Base-by-base conservation (phyloP, 805 yeast species). In the Maudiozyma bulderi region DNA sequence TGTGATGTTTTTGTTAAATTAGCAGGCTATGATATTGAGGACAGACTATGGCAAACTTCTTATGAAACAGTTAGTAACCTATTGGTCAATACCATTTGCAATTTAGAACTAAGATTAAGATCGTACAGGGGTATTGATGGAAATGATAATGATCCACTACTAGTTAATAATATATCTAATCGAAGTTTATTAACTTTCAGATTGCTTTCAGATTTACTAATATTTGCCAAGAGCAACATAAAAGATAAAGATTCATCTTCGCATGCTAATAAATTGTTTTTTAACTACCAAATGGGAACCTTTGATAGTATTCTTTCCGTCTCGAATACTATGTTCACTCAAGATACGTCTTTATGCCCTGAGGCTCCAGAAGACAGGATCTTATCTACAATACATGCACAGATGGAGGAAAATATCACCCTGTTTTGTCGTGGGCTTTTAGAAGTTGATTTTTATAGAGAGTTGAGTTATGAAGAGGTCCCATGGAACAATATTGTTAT, bases 41-140 rank as follows among this genome's bases (percentile, higher is more conserved):
- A 49, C 14, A 29, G 29, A 13, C 6, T 15, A 6, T 40, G 8
- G 26, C 26, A 6, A 10, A 40, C 14, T 8, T 15, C 28, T 14
- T 14, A 15, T 31, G 44, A 42, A 20, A 40, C n/a, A 9, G n/a
- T 69, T 5, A 54, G 55, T 30, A 47, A 48, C 2, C 53, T 77
- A 4, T 57, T 86, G 13, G 71, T 78, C 1, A 77, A 76, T 54
- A 78, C 86, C 0, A 74, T 85, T 20, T 78, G 79, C 48, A 76
- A 86, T 2, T 64, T 77, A 7, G 96, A 87, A 57, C 77, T 86
- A 10, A 67, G 84, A 0, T 60, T 82, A 32, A 70, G 95, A 44
- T 39, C 49, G 50, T 86, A 13, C 86, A 0, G 47, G 4, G 26
- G 26, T 59, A 3, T 31, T 54, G 1, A 46, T 57, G 26, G 34